Percentiles rank a stretch among this genome's conserved stretches.
phyloP scores from a whole-genome alignment of 2,329 filamentous ascomycete species.

The Phaeomoniella chlamydospora region DNA sequence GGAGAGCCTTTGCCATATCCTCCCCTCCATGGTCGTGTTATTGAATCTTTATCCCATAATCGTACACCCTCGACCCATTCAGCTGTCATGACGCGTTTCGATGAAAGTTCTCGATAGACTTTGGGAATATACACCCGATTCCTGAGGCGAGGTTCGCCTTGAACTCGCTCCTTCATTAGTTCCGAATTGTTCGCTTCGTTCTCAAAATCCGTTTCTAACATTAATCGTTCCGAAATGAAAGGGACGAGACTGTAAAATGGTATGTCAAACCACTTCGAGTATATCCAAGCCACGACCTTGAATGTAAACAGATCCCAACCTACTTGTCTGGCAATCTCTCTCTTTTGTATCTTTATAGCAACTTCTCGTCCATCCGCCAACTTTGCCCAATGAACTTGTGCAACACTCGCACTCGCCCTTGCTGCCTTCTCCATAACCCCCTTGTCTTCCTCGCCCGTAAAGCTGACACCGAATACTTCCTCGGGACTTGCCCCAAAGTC shows the following conservation, averaged over 20 bases:
- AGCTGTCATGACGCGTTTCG: slow-evolving; percentile 73
- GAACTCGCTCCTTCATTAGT: slow-evolving; percentile 65
- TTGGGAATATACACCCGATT: slow-evolving; percentile 78
- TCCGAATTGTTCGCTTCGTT: slow-evolving; percentile 84
- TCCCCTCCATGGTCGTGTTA: slow-evolving; percentile 65
- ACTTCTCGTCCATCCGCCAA: slow-evolving; percentile 78
- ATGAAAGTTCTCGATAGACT: slow-evolving; percentile 70
- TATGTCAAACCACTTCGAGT: slow-evolving; percentile 82
- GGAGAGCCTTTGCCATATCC: slow-evolving; percentile 63
- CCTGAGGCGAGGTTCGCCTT: slow-evolving; percentile 58
- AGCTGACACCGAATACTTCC: slow-evolving; percentile 85
- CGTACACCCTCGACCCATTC: slow-evolving; percentile 96
- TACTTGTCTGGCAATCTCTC: slow-evolving; percentile 81
- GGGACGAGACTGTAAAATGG: slow-evolving; percentile 83
- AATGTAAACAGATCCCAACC: slow-evolving; percentile 94
- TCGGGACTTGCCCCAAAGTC: slow-evolving; percentile 78
- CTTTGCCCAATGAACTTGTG: slow-evolving; percentile 91
- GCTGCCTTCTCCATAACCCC: slow-evolving; percentile 58
- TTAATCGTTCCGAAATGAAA: slow-evolving; percentile 81
- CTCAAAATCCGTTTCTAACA: slow-evolving; percentile 85
- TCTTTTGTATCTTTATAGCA: slow-evolving; percentile 92
- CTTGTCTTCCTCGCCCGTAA: slow-evolving; percentile 48
- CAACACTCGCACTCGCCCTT: slow-evolving; percentile 72
- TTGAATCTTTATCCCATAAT: slow-evolving; percentile 78
- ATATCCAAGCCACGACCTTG: slow-evolving; percentile 69